Evolutionary conservation across 495 filamentous ascomycete genomes (phyloP), one percentile per base, ranked within the genome.

Genomic region (Sporormia fimetaria): DNA sequence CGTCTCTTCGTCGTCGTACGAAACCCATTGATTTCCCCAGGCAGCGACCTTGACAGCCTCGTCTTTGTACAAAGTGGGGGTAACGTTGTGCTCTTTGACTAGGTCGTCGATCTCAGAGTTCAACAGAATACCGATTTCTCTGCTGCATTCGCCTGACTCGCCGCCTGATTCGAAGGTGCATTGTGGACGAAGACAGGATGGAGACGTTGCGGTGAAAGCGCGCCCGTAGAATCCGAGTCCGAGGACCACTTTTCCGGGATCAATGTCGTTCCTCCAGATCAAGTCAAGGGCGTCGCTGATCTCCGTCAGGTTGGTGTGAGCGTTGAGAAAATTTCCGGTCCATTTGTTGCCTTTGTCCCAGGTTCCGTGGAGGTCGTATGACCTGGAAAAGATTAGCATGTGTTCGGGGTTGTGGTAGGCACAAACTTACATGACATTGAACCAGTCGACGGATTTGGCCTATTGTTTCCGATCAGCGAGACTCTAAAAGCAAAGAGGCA

Each of bases 351-450:
- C n/a, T n/a, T n/a, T n/a, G n/a, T n/a, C n/a, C n/a, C n/a, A n/a
- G n/a, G n/a, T n/a, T n/a, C n/a, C n/a, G n/a, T n/a, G n/a, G n/a
- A n/a, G n/a, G n/a, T n/a, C n/a, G n/a, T n/a, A n/a, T n/a, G n/a
- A n/a, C n/a, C n/a, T n/a, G n/a, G n/a, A n/a, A n/a, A n/a, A n/a
- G n/a, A n/a, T n/a, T n/a, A n/a, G n/a, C n/a, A n/a, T n/a, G n/a
- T n/a, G n/a, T n/a, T n/a, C n/a, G n/a, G n/a, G n/a, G n/a, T n/a
- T n/a, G n/a, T n/a, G n/a, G n/a, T n/a, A n/a, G n/a, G n/a, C n/a
- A n/a, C n/a, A n/a, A n/a, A n/a, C n/a, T n/a, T n/a, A n/a, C 74
- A 80, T 80, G 21, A 76, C 0, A 40, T 78, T 78, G 33, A 69
- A 54, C 58, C 62, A 76, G 46, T 75, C 70, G 3, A 67, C 56